Base-by-base conservation (phyloP, 768 basidiomycete species). In the Tricholoma matsutake region DNA sequence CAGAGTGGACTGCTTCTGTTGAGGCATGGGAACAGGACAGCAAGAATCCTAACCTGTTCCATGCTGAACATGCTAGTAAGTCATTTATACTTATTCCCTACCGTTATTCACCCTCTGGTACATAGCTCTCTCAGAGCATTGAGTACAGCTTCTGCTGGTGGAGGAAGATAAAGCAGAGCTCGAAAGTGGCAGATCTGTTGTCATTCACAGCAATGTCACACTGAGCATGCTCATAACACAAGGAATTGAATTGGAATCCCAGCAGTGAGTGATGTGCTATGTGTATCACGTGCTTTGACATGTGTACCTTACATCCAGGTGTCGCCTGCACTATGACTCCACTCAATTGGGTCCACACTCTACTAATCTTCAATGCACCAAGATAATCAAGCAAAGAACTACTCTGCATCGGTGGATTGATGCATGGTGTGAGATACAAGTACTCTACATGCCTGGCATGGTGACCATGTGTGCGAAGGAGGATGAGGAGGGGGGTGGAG, bases 211-310 rank as follows among this genome's bases (percentile, higher is more conserved):
- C 4, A 47, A 65, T 34, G 54, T 65, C 32, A 49, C 57, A 0
- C 59, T 61, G 14, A 69, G 68, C 32, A 52, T 65, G 10, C 63
- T 78, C 14, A 65, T 77, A 39, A 61, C 60, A 0, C 64, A 64
- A 22, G 75, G 58, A 0, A 18, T 63, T 0, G 58, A 63, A 53
- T 9, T 63, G 3, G 59, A 49, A 25, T 49, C 47, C 22, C 47
- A 49, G 25, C 47, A 49, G 47, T 49, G 10, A 49, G 47, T 49
- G 51, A 52, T n/a, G 29, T 13, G 16, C 51, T n/a, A 13, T 52
- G 31, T 16, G 16, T 31, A n/a, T 4, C 11, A 29, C 16, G 4
- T 52, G 31, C n/a, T 16, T 52, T 52, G 51, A 52, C 28, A 25
- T 25, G 8, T 31, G 25, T 31, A 14, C n/a, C 51, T 52, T 52